A percentile compares a stretch with the other conserved stretches of the same genome.
phyloP scores from a whole-genome alignment of 2,329 filamentous ascomycete species.

The Fusarium sororula region DNA sequence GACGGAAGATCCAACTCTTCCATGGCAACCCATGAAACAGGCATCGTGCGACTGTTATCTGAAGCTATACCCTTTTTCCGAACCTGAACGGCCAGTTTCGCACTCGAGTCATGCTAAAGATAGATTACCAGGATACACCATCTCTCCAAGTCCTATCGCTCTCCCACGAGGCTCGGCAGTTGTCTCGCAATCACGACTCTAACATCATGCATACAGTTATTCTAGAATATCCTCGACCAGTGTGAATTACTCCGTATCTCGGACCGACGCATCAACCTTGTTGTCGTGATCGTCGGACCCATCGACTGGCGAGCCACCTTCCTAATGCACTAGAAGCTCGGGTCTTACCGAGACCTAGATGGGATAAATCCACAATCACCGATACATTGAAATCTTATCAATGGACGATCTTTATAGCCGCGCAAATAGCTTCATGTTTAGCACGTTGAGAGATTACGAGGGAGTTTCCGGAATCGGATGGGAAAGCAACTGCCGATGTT shows the following conservation, averaged over 20 bases:
- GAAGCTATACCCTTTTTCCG: neutral
- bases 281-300: neutral
- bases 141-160: neutral
- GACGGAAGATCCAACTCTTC: no score
- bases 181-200: neutral
- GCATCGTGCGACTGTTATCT: neutral
- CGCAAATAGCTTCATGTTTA: neutral
- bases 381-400: accelerated
- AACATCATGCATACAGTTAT: accelerated
- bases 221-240: neutral
- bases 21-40: accelerated
- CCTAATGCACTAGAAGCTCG: neutral
- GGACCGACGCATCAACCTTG: no score
- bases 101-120: neutral
- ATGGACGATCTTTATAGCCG: accelerated
- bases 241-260: neutral
- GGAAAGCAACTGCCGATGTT: neutral
- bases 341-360: neutral
- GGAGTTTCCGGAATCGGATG: neutral
- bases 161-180: neutral
- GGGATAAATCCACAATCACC: accelerated
- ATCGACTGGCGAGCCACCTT: neutral
- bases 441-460: neutral
- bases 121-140: neutral
- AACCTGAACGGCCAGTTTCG: neutral